These are phyloP conservation scores for Immersiella caudata DNA, from an alignment of 495 filamentous ascomycete genomes.

Conservation along the genomic window DNA sequence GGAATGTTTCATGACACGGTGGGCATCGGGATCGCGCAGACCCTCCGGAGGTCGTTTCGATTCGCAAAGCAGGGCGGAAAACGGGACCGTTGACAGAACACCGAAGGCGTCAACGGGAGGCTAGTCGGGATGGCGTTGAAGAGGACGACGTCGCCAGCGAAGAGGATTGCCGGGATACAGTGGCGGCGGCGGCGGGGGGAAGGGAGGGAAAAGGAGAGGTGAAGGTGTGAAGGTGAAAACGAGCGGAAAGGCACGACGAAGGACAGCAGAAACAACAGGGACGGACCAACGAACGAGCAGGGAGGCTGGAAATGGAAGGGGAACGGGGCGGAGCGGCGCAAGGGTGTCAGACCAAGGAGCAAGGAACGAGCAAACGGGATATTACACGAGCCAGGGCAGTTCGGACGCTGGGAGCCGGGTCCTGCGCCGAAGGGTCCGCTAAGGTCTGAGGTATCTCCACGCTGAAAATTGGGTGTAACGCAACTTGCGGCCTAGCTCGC, in stretches of 20 bases:
- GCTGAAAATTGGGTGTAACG: slow-evolving; percentile 1
- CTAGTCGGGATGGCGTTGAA: slow-evolving; percentile 36
- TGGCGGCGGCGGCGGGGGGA: slow-evolving; percentile 28
- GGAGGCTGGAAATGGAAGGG: slow-evolving; percentile 35
- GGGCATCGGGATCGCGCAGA: slow-evolving; percentile 36
- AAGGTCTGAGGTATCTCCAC: slow-evolving; percentile 12
- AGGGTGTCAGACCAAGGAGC: slow-evolving; percentile 30
- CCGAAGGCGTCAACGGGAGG: slow-evolving; percentile 23
- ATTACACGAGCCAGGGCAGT: slow-evolving; percentile 36
- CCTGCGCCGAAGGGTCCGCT: slow-evolving; percentile 13
- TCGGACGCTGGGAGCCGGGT: slow-evolving; percentile 10
- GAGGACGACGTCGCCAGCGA: slow-evolving; percentile 38
- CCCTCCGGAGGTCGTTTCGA: slow-evolving; percentile 28
- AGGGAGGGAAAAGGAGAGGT: slow-evolving; percentile 25
- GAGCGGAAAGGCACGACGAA: slow-evolving; percentile 26
- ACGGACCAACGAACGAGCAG: slow-evolving; percentile 4
- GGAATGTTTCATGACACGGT: slow-evolving; percentile 37
- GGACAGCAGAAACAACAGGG: slow-evolving; percentile 15
- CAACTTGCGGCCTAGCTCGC: slow-evolving; percentile 14
- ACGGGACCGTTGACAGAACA: slow-evolving; percentile 16
- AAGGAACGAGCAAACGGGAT: slow-evolving; percentile 29
- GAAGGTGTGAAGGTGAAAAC: slow-evolving; percentile 30
- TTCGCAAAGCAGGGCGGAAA: slow-evolving; percentile 20
- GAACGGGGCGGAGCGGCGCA: slow-evolving; percentile 37
- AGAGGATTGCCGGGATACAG: slow-evolving; percentile 31